Base-by-base conservation (phyloP, 1,139 yeast genomes). In the Kodamaea arcana region DNA sequence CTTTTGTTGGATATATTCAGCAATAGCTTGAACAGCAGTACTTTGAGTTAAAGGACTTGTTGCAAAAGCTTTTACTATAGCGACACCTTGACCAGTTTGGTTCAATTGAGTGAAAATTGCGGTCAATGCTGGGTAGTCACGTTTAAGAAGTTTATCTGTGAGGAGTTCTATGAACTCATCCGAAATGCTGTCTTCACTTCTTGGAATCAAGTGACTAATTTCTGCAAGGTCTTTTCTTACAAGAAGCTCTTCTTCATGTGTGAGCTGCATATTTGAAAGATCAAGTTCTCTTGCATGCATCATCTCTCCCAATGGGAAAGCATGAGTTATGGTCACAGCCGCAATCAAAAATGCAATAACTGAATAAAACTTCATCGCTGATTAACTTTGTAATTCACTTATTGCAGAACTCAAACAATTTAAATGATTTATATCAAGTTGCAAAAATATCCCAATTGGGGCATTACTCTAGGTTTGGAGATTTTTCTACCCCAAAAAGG, bases 71-170 rank as follows among this genome's bases (percentile, higher is more conserved):
- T 58, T 57, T 2, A 51, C 47, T 22, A 57, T 41, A 17, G 45
- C 38, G 4, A 57, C 57, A 30, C 56, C 63, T 15, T 47, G 42
- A 12, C 60, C 65, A 15, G 55, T 45, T 34, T 49, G 44, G 45
- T 60, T 60, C 39, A 60, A 48, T 7, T 47, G 47, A 15, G 55
- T 52, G 37, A 58, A 54, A 15, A 55, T 48, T n/a, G 48, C 41
- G 2, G 65, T 59, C 32, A 60, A 54, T 10, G 50, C 46, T 8
- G 48, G 39, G 32, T 49, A 50, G 24, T 56, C 63, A 49, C 58
- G 54, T 36, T 56, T 56, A 2, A 29, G 29, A 30, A 39, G 34
- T 24, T 22, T 24, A 18, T 20, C 22, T 13, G 29, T 29, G 10
- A 34, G 17, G 11, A 28, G 12, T 4, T 25, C 25, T 9, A 31